Evolutionary conservation across 2,329 filamentous ascomycete species (phyloP).

Genomic region (Myotisia sp.): DNA sequence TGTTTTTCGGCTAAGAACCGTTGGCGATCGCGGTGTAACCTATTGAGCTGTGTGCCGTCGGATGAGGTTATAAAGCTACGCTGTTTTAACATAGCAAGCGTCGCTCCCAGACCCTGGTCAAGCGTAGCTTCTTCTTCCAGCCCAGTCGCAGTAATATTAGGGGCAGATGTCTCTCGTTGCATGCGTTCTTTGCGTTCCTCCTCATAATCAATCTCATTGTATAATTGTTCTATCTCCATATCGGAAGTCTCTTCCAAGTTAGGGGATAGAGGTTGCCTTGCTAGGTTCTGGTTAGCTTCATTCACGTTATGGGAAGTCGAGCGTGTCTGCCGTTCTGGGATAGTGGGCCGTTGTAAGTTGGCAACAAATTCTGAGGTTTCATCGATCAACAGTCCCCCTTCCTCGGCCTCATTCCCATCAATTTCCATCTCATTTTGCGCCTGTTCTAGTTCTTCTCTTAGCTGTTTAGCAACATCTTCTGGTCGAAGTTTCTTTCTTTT

Average conservation of each 20-base stretch:
- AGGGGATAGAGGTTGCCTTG: constrained; percentile 16
- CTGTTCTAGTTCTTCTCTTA: constrained; percentile 46
- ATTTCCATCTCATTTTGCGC: constrained; percentile 42
- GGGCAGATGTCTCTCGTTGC: constrained; percentile 34
- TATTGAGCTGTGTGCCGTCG: constrained; percentile 49
- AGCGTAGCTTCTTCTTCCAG: constrained; percentile 76
- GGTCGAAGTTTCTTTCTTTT: constrained; percentile 78
- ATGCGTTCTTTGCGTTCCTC: constrained; percentile 37
- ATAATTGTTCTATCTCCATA: constrained; percentile 39
- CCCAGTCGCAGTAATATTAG: constrained; percentile 50
- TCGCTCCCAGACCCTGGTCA: constrained; percentile 63
- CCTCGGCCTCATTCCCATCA: constrained; percentile 40
- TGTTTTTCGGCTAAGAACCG: constrained; percentile 68
- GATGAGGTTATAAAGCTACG: constrained; percentile 62
- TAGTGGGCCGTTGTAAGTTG: constrained; percentile 56
- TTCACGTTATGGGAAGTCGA: constrained; percentile 21
- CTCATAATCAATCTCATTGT: constrained; percentile 37
- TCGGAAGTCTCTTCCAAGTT: constrained; percentile 41
- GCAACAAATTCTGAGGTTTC: constrained; percentile 92
- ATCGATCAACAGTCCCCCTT: constrained; percentile 70
- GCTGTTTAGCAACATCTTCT: constrained; percentile 70
- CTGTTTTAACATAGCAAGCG: constrained; percentile 68
- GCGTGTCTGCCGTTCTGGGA: constrained; percentile 38
- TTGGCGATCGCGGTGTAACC: constrained; percentile 55
- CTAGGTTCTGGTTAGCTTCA: constrained; percentile 20